phyloP scores from a whole-genome alignment of 495 filamentous ascomycete genomes.

The Viridothelium virens region DNA sequence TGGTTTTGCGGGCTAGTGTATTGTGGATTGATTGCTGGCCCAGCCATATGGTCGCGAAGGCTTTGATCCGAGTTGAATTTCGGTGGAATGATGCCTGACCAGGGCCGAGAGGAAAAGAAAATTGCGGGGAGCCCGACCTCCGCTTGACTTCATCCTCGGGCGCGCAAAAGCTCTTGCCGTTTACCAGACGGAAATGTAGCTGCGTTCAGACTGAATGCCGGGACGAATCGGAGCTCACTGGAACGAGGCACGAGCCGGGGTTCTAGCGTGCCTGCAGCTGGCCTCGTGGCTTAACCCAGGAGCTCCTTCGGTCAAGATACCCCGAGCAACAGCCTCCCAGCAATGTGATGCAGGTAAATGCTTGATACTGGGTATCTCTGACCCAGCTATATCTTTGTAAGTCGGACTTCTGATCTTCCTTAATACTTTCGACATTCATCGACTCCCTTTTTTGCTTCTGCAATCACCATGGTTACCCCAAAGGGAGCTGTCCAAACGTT shows the following conservation, averaged over 20 bases:
- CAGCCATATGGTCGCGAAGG: conserved; percentile 3
- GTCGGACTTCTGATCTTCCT: background rate
- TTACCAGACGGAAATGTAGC: background rate
- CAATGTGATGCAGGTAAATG: background rate
- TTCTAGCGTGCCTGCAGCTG: background rate
- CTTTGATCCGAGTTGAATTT: background rate
- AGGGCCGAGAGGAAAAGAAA: conserved; percentile 8
- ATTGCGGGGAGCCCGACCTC: background rate
- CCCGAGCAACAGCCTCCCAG: background rate
- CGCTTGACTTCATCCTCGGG: conserved; percentile 5
- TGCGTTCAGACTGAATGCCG: background rate
- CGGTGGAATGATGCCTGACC: conserved; percentile 10
- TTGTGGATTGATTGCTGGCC: background rate
- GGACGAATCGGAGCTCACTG: background rate
- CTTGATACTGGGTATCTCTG: background rate
- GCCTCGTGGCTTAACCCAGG: background rate
- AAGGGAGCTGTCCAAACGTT: conserved; percentile 34
- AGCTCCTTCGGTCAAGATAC: background rate
- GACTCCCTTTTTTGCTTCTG: conserved; percentile 25
- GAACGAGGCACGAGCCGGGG: background rate
- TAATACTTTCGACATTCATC: background rate
- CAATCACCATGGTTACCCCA: background rate
- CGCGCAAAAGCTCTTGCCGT: background rate
- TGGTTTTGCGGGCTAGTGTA: conserved; percentile 17
- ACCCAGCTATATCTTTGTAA: background rate